Percentiles rank a stretch among this genome's conserved stretches.
phyloP scores from a whole-genome alignment of 352 stramenopile genomes.

The Thraustotheca clavata region DNA sequence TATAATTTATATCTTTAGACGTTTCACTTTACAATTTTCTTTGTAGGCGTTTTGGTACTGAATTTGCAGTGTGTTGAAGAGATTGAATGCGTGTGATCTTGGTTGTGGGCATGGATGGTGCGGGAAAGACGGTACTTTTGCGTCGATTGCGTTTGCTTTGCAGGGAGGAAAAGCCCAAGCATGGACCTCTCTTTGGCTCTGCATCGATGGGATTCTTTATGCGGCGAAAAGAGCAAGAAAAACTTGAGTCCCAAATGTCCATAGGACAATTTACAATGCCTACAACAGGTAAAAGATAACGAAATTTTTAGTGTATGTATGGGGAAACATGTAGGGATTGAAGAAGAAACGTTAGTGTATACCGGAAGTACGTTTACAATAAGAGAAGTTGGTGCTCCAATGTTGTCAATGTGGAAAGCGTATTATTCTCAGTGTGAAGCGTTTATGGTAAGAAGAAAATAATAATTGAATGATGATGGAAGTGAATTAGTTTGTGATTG shows the following conservation, averaged over 20 bases:
- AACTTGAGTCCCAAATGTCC: not conserved
- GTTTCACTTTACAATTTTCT: no score
- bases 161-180: constrained; percentile 7
- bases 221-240: constrained; percentile 17
- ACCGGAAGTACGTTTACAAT: constrained; percentile 34
- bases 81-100: constrained; percentile 44
- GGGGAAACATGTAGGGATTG: constrained; percentile 5
- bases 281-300: not conserved
- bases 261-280: constrained; percentile 8
- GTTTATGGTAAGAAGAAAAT: constrained; percentile 32
- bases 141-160: constrained; percentile 33
- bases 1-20: no score
- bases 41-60: constrained; percentile 3
- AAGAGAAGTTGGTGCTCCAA: constrained; percentile 51
- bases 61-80: not conserved
- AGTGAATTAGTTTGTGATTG: constrained; percentile 36
- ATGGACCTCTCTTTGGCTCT: constrained; percentile 27
- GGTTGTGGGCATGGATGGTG: constrained; percentile 53
- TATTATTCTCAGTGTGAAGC: constrained; percentile 59
- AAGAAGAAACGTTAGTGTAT: constrained; percentile 33
- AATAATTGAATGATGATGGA: not conserved
- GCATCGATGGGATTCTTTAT: constrained; percentile 25
- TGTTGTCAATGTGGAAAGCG: constrained; percentile 62
- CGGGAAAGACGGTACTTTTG: constrained; percentile 61
- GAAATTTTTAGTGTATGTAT: not conserved